Percentiles rank a stretch among this genome's conserved stretches.
phyloP scores from a whole-genome alignment of 345 rosid species.

The Turnera subulata region DNA sequence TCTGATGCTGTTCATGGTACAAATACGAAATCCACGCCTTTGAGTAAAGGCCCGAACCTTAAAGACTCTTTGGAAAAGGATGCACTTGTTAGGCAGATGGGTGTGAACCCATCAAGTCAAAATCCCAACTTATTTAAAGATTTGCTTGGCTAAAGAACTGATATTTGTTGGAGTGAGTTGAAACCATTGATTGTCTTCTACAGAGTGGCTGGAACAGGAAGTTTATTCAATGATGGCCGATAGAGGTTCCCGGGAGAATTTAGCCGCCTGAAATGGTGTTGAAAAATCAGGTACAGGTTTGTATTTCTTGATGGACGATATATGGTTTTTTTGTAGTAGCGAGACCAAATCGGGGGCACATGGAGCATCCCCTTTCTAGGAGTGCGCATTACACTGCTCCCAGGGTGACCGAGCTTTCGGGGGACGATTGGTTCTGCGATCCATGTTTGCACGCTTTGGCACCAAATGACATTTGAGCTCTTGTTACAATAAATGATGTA shows the following conservation, averaged over 20 bases:
- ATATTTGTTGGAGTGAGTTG: background rate
- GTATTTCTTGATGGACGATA: slow-evolving; percentile 10
- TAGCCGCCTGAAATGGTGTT: slow-evolving; percentile 1
- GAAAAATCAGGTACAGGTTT: slow-evolving; percentile 10
- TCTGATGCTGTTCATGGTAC: slow-evolving; percentile 15
- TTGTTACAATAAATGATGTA: background rate
- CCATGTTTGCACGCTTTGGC: background rate
- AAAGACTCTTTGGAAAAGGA: slow-evolving; percentile 74
- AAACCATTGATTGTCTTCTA: slow-evolving; percentile 1
- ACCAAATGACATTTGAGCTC: background rate
- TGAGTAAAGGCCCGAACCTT: slow-evolving; percentile 58
- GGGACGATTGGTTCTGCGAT: background rate
- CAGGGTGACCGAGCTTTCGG: background rate
- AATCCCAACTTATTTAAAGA: slow-evolving; percentile 82
- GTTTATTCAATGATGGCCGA: background rate
- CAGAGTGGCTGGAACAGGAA: background rate
- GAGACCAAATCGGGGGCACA: slow-evolving; percentile 11
- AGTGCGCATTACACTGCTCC: background rate
- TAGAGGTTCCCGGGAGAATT: background rate
- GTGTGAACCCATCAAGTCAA: slow-evolving; percentile 74
- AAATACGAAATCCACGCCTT: slow-evolving; percentile 19
- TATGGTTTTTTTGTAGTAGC: slow-evolving; percentile 14
- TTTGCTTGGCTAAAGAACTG: slow-evolving; percentile 49
- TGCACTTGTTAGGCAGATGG: slow-evolving; percentile 87
- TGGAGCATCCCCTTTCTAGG: slow-evolving; percentile 1